phyloP scores from a whole-genome alignment of 305 asterid genomes.

The Nicotiana rustica region DNA sequence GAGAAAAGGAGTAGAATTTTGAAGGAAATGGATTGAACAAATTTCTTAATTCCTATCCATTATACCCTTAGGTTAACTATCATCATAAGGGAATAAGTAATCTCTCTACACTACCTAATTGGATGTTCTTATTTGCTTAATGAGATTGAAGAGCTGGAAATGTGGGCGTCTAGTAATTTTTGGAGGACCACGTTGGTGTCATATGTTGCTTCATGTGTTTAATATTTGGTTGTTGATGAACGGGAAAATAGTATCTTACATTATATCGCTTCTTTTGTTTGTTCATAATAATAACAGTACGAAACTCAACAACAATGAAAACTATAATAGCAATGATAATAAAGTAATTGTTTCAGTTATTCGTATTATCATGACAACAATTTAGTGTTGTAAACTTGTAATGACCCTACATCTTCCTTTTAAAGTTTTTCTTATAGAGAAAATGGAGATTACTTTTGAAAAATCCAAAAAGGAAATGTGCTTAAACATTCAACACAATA shows the following conservation, averaged over 20 bases:
- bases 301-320: background rate
- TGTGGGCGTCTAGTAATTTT: slow-evolving; percentile 18
- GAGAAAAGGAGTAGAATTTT: background rate
- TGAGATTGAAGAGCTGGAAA: slow-evolving; percentile 28
- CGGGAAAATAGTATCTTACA: background rate
- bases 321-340: slow-evolving; percentile 6
- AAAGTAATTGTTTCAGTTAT: background rate
- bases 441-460: background rate
- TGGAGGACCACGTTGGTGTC: background rate
- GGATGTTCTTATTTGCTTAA: slow-evolving; percentile 21
- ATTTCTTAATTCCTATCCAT: slow-evolving; percentile 6
- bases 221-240: background rate
- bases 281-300: background rate
- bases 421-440: background rate
- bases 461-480: background rate
- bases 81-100: background rate
- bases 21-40: background rate
- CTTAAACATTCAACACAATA: background rate
- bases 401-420: background rate
- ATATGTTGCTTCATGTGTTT: background rate
- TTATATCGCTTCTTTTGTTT: background rate
- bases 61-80: background rate
- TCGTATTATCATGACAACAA: background rate
- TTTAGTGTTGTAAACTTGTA: background rate
- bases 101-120: background rate